A percentile compares a stretch with the other conserved stretches of the same genome.
Evolutionary conservation across 2,329 filamentous ascomycete species (phyloP).

Genomic region (Botrytis deweyae): DNA sequence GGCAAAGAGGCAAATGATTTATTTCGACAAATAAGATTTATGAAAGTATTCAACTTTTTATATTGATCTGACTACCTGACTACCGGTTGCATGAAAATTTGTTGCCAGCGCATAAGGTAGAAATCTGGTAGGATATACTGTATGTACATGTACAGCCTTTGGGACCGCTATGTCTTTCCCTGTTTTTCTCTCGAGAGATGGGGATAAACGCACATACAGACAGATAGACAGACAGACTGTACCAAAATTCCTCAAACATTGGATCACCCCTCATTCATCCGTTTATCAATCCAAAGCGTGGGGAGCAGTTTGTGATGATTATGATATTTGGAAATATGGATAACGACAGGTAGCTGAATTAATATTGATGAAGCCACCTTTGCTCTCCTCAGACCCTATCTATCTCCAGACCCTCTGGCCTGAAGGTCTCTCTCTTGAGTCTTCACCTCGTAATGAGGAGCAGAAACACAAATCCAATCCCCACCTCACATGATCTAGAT

Average conservation of each 20-base stretch:
- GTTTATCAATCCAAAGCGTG: not conserved
- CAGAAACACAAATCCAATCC: not conserved
- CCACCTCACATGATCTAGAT: conserved; percentile 7
- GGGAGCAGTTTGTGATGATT: not conserved
- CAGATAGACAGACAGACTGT: not conserved
- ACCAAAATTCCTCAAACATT: not conserved
- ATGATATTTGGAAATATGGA: not conserved
- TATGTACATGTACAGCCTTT: conserved; percentile 1
- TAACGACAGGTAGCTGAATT: not conserved
- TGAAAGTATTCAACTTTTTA: conserved; percentile 8
- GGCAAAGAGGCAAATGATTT: conserved; percentile 1
- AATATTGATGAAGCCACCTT: not conserved
- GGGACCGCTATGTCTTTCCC: conserved; percentile 1
- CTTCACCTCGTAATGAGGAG: not conserved
- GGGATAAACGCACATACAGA: not conserved
- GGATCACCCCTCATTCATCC: not conserved
- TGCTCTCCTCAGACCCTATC: not conserved
- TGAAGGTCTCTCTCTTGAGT: not conserved
- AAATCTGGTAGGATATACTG: not conserved
- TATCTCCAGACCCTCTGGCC: not conserved
- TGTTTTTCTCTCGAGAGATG: not conserved
- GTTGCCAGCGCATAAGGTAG: conserved; percentile 20
- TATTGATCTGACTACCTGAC: conserved; percentile 7
- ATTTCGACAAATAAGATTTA: conserved; percentile 11
- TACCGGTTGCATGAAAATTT: conserved; percentile 12